Conservation (phyloP, 2,329 filamentous ascomycete species). For the Stemphylium vesicarium region DNA sequence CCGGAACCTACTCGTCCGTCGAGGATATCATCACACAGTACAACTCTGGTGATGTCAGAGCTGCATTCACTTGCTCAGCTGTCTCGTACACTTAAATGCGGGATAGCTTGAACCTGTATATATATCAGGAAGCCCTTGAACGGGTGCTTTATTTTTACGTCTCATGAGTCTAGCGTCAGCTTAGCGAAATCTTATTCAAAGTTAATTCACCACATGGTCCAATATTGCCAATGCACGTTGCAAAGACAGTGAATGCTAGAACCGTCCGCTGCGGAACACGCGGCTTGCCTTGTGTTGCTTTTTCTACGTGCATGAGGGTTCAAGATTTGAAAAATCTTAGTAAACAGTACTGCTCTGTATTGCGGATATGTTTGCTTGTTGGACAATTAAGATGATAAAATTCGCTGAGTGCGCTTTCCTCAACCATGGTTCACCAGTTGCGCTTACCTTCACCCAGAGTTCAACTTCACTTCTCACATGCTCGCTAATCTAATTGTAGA, state of each 20-base stretch:
- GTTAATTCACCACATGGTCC: background rate
- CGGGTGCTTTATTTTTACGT: constrained; percentile 1
- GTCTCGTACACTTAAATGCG: constrained; percentile 35
- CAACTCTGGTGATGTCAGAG: constrained; percentile 44
- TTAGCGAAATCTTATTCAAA: constrained; percentile 1
- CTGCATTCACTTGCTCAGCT: constrained; percentile 51
- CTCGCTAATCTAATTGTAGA: background rate
- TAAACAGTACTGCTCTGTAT: background rate
- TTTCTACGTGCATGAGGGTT: no score
- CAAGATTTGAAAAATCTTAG: background rate
- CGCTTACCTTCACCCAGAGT: background rate
- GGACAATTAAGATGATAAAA: background rate
- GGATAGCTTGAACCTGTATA: background rate
- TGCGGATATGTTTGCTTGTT: no score
- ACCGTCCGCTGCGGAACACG: no score
- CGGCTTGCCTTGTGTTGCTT: no score
- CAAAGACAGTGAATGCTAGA: no score
- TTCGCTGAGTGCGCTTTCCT: background rate
- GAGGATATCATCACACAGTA: constrained; percentile 54
- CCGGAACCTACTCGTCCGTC: constrained; percentile 54
- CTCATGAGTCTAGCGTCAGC: constrained; percentile 9
- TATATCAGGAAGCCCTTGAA: constrained; percentile 1
- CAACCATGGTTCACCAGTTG: no score
- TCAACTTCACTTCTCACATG: background rate
- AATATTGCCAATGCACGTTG: background rate